A percentile compares a stretch with the other conserved stretches of the same genome.
Conservation (phyloP, 345 rosid genomes). For the Angophora floribunda region DNA sequence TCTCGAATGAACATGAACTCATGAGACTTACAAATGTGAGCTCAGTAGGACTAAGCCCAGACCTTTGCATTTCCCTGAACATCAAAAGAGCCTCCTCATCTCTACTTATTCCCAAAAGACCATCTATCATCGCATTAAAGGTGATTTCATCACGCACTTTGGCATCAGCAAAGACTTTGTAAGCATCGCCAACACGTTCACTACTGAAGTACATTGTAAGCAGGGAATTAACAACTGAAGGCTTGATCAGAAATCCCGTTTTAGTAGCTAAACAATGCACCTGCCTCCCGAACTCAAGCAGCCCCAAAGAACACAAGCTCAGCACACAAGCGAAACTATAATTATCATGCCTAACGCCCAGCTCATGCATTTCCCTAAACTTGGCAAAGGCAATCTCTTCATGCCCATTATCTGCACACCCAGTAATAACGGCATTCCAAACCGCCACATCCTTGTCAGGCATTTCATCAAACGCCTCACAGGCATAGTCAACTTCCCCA, state of each 20-base stretch:
- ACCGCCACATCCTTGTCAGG: conserved; percentile 28
- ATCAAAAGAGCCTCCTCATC: conserved; percentile 24
- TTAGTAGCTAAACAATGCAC: conserved; percentile 53
- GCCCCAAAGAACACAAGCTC: conserved; percentile 35
- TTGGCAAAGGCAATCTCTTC: conserved; percentile 31
- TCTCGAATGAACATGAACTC: conserved; percentile 28
- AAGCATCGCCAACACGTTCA: conserved; percentile 20
- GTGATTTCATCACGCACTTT: conserved; percentile 43
- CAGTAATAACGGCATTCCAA: conserved; percentile 78
- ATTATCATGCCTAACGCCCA: conserved; percentile 48
- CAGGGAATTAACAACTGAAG: conserved; percentile 53
- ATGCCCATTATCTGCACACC: conserved; percentile 43
- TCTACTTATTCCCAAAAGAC: conserved; percentile 34
- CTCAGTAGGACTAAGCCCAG: conserved; percentile 44
- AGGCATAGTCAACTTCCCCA: conserved; percentile 37
- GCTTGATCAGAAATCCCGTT: conserved; percentile 30
- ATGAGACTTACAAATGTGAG: conserved; percentile 48
- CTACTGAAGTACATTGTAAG: conserved; percentile 60
- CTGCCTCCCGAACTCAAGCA: conserved; percentile 43
- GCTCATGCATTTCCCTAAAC: conserved; percentile 45
- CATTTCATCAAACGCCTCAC: conserved; percentile 47
- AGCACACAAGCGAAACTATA: conserved; percentile 61
- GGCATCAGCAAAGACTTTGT: conserved; percentile 38
- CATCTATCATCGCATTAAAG: conserved; percentile 64
- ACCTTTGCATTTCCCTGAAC: conserved; percentile 38